Evolutionary conservation across 805 yeast genomes (phyloP).

Genomic region (Cyberlindnera nakhonratchasimensis): DNA sequence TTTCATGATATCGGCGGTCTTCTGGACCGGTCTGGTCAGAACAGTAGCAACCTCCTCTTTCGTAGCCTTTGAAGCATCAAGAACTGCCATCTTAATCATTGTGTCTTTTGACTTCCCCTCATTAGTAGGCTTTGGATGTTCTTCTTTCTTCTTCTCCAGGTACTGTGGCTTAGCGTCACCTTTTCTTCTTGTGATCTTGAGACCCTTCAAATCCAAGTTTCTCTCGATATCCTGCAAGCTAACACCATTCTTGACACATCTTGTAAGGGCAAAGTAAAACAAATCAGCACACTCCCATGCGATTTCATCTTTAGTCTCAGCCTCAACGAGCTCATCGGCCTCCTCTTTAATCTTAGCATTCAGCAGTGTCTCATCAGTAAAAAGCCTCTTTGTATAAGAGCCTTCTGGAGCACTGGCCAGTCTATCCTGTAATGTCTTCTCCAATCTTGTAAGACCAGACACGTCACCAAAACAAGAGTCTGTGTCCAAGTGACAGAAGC

Average conservation of each 20-base stretch:
- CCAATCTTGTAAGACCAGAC: conserved; percentile 65
- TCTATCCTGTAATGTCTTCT: conserved; percentile 62
- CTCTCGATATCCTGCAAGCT: conserved; percentile 75
- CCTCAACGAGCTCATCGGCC: conserved; percentile 92
- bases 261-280: conserved; percentile 69
- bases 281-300: conserved; percentile 99
- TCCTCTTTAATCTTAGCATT: conserved; percentile 91
- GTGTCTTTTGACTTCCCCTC: conserved; percentile 29
- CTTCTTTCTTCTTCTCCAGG: conserved; percentile 32
- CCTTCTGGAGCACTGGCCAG: conserved; percentile 75
- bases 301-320: conserved; percentile 60
- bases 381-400: conserved; percentile 89
- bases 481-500: conserved; percentile 88
- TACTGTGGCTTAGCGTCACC: conserved; percentile 94
- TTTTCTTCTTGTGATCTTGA: conserved; percentile 86
- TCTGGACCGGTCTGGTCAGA: conserved; percentile 91
- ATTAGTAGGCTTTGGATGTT: conserved; percentile 18
- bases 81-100: conserved; percentile 32
- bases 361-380: conserved; percentile 70
- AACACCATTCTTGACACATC: conserved; percentile 76
- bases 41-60: conserved; percentile 53
- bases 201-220: conserved; percentile 76
- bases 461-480: conserved; percentile 78
- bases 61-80: conserved; percentile 46
- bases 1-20: conserved; percentile 87